Percentiles rank a stretch among this genome's conserved stretches.
phyloP scores from a whole-genome alignment of 495 filamentous ascomycete genomes.

The Neurospora pannonica region DNA sequence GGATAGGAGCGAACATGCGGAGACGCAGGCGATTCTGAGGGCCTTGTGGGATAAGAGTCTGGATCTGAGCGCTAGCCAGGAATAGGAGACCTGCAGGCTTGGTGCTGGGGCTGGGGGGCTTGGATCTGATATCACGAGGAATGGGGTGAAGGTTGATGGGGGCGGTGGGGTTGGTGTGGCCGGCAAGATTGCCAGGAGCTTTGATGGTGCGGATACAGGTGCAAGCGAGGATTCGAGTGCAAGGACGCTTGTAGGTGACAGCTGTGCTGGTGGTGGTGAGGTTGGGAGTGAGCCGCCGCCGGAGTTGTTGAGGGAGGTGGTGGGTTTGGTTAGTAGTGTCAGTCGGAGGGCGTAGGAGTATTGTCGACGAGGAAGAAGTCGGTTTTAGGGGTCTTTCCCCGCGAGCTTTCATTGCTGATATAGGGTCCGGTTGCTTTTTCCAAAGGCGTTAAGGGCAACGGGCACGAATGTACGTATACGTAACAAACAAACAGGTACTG shows the following conservation, averaged over 20 bases:
- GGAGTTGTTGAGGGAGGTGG: neutral
- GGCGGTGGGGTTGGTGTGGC: neutral
- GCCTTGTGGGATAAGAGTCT: slow-evolving; percentile 47
- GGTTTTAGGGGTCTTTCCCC: neutral
- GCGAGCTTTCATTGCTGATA: neutral
- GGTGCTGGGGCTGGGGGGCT: neutral
- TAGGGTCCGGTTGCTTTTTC: neutral
- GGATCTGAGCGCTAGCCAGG: slow-evolving; percentile 42
- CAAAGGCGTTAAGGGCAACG: neutral
- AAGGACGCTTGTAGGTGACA: neutral
- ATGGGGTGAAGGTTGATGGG: neutral
- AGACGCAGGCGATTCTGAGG: slow-evolving; percentile 35
- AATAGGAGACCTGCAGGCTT: slow-evolving; percentile 20
- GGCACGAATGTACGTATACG: neutral
- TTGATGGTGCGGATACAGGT: neutral
- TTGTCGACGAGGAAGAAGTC: neutral
- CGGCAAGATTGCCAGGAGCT: neutral
- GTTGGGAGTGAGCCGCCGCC: neutral
- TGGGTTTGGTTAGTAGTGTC: neutral
- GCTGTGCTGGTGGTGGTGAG: neutral
- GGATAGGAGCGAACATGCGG: slow-evolving; percentile 34
- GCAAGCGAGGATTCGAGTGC: neutral
- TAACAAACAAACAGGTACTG: neutral
- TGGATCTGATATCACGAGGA: neutral
- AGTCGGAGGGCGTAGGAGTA: neutral